These are phyloP conservation scores for Cornus florida DNA, from an alignment of 148 eudicot genomes.

Conservation along the genomic window DNA sequence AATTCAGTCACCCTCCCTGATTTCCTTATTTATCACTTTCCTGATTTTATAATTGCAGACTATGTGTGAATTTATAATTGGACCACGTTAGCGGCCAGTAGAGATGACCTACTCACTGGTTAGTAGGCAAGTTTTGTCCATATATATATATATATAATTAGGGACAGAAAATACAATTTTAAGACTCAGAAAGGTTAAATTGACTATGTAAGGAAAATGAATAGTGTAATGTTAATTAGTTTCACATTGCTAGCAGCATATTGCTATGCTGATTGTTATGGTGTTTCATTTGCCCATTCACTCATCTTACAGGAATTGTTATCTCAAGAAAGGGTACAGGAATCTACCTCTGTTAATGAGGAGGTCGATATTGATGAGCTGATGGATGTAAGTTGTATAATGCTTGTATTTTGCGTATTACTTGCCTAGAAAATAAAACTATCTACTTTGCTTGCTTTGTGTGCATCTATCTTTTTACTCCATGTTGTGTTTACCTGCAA, in stretches of 20 bases:
- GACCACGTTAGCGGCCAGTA: no score
- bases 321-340: conserved; percentile 54
- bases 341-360: conserved; percentile 62
- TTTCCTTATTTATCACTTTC: no score
- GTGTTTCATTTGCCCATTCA: conserved; percentile 2
- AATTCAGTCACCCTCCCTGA: no score
- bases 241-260: background rate
- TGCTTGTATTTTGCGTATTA: background rate
- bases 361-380: conserved; percentile 95
- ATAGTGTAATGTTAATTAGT: background rate
- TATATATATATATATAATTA: no score
- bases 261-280: background rate
- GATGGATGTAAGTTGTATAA: conserved; percentile 77
- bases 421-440: no score
- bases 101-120: no score
- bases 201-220: background rate
- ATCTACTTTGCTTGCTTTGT: background rate
- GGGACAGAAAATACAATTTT: background rate
- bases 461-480: conserved; percentile 1
- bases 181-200: background rate
- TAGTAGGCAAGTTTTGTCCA: no score
- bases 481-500: background rate
- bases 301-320: conserved; percentile 58
- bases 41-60: no score
- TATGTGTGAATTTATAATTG: no score